phyloP scores from a whole-genome alignment of 2,329 filamentous ascomycete genomes.

The Sporothrix pallida region DNA sequence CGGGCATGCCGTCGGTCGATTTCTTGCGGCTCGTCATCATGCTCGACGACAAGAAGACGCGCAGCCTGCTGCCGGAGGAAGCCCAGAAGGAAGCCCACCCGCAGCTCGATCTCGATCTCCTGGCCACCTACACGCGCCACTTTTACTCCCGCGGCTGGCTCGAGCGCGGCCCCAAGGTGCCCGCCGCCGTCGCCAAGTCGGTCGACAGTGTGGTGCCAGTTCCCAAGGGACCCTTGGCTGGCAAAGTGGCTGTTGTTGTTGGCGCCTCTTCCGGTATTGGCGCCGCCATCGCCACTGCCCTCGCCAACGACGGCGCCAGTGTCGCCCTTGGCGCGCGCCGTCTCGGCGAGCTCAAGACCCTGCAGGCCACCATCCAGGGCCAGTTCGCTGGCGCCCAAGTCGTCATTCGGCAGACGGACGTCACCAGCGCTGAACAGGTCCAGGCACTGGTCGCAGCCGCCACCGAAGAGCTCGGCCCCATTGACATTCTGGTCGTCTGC shows the following conservation, averaged over 20 bases:
- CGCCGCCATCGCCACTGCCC: conserved; percentile 71
- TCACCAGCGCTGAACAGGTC: conserved; percentile 70
- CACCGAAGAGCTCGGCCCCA: conserved; percentile 67
- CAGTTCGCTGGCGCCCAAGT: conserved; percentile 63
- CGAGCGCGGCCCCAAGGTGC: conserved; percentile 43
- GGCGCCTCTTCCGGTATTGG: conserved; percentile 82
- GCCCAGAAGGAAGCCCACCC: conserved; percentile 50
- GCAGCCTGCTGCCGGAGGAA: conserved; percentile 56
- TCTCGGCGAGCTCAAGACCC: conserved; percentile 67
- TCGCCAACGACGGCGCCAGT: conserved; percentile 73
- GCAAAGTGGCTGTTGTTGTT: conserved; percentile 76
- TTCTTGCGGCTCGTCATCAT: conserved; percentile 74
- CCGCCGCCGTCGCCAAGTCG: not conserved
- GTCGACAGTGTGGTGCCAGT: conserved; percentile 16
- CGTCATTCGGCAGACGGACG: conserved; percentile 72
- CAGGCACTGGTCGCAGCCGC: conserved; percentile 67
- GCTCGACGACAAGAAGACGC: conserved; percentile 72
- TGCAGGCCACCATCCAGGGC: conserved; percentile 65
- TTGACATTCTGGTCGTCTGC: conserved; percentile 80
- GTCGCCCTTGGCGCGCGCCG: conserved; percentile 76
- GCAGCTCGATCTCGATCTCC: conserved; percentile 70
- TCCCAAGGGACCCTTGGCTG: conserved; percentile 65
- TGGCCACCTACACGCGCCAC: conserved; percentile 79
- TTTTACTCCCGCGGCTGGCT: conserved; percentile 84
- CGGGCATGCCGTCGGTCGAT: conserved; percentile 78